Conservation (phyloP, 768 basidiomycete species). For the Coprinellus micaceus region DNA sequence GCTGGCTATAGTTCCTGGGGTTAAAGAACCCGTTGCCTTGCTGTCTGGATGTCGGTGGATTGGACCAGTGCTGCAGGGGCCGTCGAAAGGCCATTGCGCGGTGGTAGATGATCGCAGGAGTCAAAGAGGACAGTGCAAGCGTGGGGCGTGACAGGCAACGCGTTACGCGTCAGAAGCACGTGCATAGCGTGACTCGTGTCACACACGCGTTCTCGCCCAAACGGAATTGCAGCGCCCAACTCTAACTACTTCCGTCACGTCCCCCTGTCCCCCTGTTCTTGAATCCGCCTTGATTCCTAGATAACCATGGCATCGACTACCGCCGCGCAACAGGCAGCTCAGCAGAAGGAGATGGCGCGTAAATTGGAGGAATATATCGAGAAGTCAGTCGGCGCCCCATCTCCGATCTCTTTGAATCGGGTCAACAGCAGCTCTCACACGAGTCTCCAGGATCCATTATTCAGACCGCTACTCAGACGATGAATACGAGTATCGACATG, state of each 20-base stretch:
- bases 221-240: not conserved
- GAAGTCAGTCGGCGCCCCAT: slow-evolving; percentile 49
- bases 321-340: slow-evolving; percentile 26
- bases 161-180: slow-evolving; percentile 20
- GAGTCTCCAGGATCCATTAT: slow-evolving; percentile 68
- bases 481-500: slow-evolving; percentile 92
- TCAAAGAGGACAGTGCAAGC: not conserved
- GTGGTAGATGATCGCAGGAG: not conserved
- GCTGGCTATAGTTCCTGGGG: not conserved
- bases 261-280: not conserved
- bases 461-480: slow-evolving; percentile 93
- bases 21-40: not conserved
- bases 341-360: slow-evolving; percentile 41
- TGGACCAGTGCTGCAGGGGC: not conserved
- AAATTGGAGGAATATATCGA: slow-evolving; percentile 77
- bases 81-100: not conserved
- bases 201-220: slow-evolving; percentile 19
- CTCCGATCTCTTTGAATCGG: slow-evolving; percentile 5
- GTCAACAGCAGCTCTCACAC: slow-evolving; percentile 15
- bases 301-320: slow-evolving; percentile 25
- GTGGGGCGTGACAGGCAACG: slow-evolving; percentile 5
- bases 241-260: not conserved
- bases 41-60: not conserved
- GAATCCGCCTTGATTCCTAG: slow-evolving; percentile 1
- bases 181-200: slow-evolving; percentile 18